Evolutionary conservation across 2,329 filamentous ascomycete genomes (phyloP).

Genomic region (Monosporascus sp.): DNA sequence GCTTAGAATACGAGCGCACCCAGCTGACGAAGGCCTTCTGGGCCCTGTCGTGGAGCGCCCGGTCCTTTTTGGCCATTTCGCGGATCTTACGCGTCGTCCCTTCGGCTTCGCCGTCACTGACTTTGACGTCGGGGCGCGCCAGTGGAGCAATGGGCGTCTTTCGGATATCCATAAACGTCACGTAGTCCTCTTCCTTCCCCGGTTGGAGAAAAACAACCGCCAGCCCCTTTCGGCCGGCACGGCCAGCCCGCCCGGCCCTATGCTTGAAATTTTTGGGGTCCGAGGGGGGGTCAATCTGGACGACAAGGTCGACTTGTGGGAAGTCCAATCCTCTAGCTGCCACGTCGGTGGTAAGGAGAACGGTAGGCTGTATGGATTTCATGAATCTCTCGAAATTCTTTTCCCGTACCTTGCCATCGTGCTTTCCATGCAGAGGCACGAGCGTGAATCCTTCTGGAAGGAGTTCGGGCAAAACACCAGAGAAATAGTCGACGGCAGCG

Average conservation of each 20-base stretch:
- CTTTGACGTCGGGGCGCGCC: constrained; percentile 46
- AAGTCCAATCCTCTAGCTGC: constrained; percentile 89
- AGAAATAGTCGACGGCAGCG: constrained; percentile 91
- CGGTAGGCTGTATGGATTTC: constrained; percentile 65
- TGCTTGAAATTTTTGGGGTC: constrained; percentile 96
- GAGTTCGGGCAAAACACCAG: constrained; percentile 68
- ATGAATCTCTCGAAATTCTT: constrained; percentile 83
- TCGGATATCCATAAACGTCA: constrained; percentile 78
- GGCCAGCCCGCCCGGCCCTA: constrained; percentile 80
- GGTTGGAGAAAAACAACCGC: constrained; percentile 82
- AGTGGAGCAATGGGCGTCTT: constrained; percentile 75
- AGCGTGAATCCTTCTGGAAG: constrained; percentile 64
- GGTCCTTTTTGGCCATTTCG: constrained; percentile 44
- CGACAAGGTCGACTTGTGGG: constrained; percentile 82
- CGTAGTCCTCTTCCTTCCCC: constrained; percentile 83
- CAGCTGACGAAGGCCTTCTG: constrained; percentile 91
- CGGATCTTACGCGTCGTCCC: constrained; percentile 57
- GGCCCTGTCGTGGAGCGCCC: constrained; percentile 73
- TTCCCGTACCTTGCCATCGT: constrained; percentile 78
- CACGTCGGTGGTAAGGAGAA: constrained; percentile 89
- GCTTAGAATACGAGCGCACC: constrained; percentile 86
- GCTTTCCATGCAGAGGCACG: constrained; percentile 86
- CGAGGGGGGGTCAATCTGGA: constrained; percentile 77
- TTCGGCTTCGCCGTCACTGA: constrained; percentile 58
- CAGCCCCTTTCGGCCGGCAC: constrained; percentile 80